Base-by-base conservation (phyloP, 2,329 filamentous ascomycete genomes). In the Ilyonectria mors-panacis region DNA sequence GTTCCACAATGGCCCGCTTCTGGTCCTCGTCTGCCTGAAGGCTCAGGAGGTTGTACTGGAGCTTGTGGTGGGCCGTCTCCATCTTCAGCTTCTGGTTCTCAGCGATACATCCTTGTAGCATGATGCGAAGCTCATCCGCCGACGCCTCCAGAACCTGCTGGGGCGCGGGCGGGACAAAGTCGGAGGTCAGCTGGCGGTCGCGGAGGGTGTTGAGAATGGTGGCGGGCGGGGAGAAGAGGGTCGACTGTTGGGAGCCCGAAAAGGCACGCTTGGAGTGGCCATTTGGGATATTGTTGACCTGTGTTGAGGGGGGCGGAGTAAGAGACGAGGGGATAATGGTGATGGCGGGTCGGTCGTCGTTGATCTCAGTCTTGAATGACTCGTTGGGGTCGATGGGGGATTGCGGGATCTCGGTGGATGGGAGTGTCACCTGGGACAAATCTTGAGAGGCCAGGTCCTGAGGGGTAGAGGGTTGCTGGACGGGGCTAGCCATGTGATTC, bases 1-100 rank as follows among this genome's bases (percentile, higher is more conserved):
- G 93, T 80, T 98, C 95, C 6, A 98, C 95, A 39, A 91, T 92
- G 72, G 95, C 94, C 28, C 94, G 91, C 80, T 97, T 95, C 10
- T 94, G 89, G 33, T 94, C 92, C 73, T 97, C 94, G 55, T 92
- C 91, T 61, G 93, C 94, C 76, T 97, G 94, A 71, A 98, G 91
- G 58, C 89, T 91, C 30, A 97, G 87, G 76, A 98, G 88, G 74
- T 92, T 94, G 77, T 95, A 93, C 79, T 98, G 95, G 61, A 98
- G 85, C 81, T 96, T 97, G 83, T 96, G 92, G 79, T 98, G 95
- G 35, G 95, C 93, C 17, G 93, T 91, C 66, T 95, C 93, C 84
- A 94, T 95, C 76, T 96, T 93, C 55, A 91, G 81, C 73, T 85
- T 86, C 51, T 85, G 84, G 67, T 90, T 86, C 71, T 91, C 87